Base-by-base conservation (phyloP, 2,329 filamentous ascomycete species). In the Elsinoe fawcettii region DNA sequence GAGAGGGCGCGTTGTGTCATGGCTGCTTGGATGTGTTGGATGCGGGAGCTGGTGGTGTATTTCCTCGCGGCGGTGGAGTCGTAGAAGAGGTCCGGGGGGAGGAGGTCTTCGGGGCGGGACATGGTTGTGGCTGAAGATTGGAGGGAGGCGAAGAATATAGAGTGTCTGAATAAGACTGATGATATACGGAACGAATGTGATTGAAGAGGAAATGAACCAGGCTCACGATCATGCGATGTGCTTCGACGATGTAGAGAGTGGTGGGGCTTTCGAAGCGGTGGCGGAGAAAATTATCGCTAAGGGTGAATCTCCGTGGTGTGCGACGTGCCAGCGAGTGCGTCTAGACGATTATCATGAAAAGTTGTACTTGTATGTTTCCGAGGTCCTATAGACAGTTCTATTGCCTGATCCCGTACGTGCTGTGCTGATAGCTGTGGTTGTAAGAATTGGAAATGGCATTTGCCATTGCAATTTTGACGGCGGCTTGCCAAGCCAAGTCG, bases 31-130 rank as follows among this genome's bases (percentile, higher is more conserved):
- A 99, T 96, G 65, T 88, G 90, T 67, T 93, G 89, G 69, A 99
- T 97, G 62, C 93, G 90, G 3, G 90, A 96, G 62, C 85, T 92
- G 3, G 92, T 96, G 7, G 93, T 97, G 78, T 99, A 99, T 79
- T 97, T 97, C 70, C 88, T 87, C 30, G 93, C 92, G 78, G 96
- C 92, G 72, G 80, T 79, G 75, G 97, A 92, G 78, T 96, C 87
- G 80, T 99, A 99, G 78, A 95, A 95, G 69, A 97, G 86, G 75
- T 99, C 93, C 63, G 93, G 92, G 53, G 91, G 89, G 70, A 97
- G 84, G 63, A 84, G 87, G 75, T 99, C 93, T 79, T 99, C 93
- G 63, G 93, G 93, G 65, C 93, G 90, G 69, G 93, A 97, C 93
- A 99, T 97, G 69, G 47, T 86, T 75, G 70, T 62, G 61, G n/a